phyloP scores from a whole-genome alignment of 768 basidiomycete species.

The Strobilomyces dryophilus region DNA sequence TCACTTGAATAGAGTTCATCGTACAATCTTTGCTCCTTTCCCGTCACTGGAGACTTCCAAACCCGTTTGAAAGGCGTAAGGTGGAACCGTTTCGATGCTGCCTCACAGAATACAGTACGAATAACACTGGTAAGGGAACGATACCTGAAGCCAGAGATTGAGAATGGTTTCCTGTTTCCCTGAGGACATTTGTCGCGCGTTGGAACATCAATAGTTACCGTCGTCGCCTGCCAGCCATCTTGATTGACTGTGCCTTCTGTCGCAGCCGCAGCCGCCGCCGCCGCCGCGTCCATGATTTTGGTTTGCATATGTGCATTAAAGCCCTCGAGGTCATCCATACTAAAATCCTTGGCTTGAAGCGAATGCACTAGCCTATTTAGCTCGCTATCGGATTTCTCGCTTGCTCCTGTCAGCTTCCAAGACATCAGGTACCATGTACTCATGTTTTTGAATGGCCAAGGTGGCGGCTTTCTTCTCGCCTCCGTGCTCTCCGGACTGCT shows the following conservation, averaged over 20 bases:
- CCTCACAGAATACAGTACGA: slow-evolving; percentile 3
- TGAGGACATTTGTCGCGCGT: too few relatives aligned
- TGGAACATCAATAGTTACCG: too few relatives aligned
- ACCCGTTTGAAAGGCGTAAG: slow-evolving; percentile 23
- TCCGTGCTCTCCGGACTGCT: too few relatives aligned
- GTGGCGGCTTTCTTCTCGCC: neutral
- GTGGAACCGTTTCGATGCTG: slow-evolving; percentile 14
- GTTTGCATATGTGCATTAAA: neutral
- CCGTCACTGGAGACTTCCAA: slow-evolving; percentile 9
- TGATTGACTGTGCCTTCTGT: neutral
- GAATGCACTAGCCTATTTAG: neutral
- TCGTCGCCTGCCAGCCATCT: neutral
- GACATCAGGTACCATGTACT: neutral
- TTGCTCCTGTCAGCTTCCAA: neutral
- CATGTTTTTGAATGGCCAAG: neutral
- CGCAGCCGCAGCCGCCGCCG: too few relatives aligned
- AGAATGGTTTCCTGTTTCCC: too few relatives aligned
- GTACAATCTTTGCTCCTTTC: slow-evolving; percentile 11
- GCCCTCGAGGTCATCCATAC: neutral
- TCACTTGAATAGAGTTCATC: slow-evolving; percentile 25
- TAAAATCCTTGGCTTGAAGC: neutral
- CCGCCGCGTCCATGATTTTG: neutral
- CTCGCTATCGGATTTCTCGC: neutral
- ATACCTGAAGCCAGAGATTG: too few relatives aligned
- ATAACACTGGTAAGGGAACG: neutral